Conservation (phyloP, 2,329 filamentous ascomycete species). For the Zarea fungicola region DNA sequence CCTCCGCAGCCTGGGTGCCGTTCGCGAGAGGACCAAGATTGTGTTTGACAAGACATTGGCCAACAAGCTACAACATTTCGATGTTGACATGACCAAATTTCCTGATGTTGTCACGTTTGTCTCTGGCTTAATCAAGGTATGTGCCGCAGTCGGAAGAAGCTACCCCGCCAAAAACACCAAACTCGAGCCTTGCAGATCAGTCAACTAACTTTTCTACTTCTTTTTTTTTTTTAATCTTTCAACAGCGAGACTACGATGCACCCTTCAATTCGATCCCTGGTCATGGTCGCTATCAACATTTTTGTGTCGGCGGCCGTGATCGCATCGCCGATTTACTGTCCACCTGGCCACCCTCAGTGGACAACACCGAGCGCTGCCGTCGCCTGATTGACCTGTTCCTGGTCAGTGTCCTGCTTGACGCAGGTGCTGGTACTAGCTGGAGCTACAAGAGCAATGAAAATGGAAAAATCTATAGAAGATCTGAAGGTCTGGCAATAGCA, state of each 20-base stretch:
- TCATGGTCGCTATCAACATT: slow-evolving; percentile 83
- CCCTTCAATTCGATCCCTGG: slow-evolving; percentile 65
- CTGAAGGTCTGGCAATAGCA: slow-evolving; percentile 78
- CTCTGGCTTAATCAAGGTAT: slow-evolving; percentile 89
- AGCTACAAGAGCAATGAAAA: slow-evolving; percentile 89
- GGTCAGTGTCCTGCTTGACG: slow-evolving; percentile 75
- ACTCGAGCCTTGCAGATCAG: no score
- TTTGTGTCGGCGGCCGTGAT: slow-evolving; percentile 72
- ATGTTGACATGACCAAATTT: slow-evolving; percentile 82
- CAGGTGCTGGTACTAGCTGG: slow-evolving; percentile 87
- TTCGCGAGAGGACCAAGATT: slow-evolving; percentile 71
- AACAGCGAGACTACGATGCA: slow-evolving; percentile 49
- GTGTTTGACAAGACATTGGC: slow-evolving; percentile 71
- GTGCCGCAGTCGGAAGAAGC: slow-evolving; percentile 18
- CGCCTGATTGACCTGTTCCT: slow-evolving; percentile 74
- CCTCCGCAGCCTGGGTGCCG: slow-evolving; percentile 80
- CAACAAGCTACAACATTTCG: slow-evolving; percentile 79
- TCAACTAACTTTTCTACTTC: no score
- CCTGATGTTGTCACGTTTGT: slow-evolving; percentile 79
- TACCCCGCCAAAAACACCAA: not conserved
- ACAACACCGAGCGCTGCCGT: slow-evolving; percentile 68
- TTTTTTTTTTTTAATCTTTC: not conserved
- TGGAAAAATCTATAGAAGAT: slow-evolving; percentile 73
- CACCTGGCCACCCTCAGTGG: slow-evolving; percentile 63
- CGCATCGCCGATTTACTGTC: slow-evolving; percentile 66